A percentile compares a stretch with the other conserved stretches of the same genome.
phyloP scores from a whole-genome alignment of 306 rosid species.

The Cotoneaster glaucophyllus region DNA sequence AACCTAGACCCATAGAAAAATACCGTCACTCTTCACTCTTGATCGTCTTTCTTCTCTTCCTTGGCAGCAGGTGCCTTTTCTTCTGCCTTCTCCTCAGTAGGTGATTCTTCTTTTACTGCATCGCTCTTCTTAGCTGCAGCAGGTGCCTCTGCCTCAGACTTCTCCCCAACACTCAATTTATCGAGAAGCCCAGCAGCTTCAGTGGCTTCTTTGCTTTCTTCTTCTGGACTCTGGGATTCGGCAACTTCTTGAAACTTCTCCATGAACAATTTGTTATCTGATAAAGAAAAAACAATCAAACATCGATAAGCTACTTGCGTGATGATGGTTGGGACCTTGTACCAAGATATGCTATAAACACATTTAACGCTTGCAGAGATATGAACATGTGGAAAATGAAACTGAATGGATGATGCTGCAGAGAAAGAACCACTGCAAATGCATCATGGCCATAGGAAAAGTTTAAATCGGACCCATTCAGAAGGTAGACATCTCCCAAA shows the following conservation, averaged over 20 bases:
- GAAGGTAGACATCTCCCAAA: background rate
- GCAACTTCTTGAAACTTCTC: constrained; percentile 88
- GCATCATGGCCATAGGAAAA: background rate
- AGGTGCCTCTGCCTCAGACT: constrained; percentile 15
- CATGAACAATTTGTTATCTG: constrained; percentile 84
- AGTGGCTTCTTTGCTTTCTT: constrained; percentile 52
- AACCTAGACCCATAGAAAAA: background rate
- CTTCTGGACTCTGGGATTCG: constrained; percentile 60
- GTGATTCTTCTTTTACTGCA: constrained; percentile 27
- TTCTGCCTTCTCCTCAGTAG: constrained; percentile 12
- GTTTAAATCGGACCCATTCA: background rate
- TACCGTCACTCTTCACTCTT: background rate
- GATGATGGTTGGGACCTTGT: background rate
- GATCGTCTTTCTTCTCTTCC: constrained; percentile 2
- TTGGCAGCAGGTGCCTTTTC: constrained; percentile 36
- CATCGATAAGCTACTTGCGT: background rate
- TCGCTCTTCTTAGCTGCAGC: constrained; percentile 27
- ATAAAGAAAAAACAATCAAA: background rate
- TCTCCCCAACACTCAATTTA: constrained; percentile 70
- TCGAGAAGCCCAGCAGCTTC: constrained; percentile 70
- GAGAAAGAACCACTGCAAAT: background rate
- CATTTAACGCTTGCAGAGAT: background rate
- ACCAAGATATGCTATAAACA: background rate
- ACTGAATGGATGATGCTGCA: background rate
- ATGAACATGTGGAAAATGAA: background rate